These are phyloP conservation scores for Hypoxylon rubiginosum DNA, from an alignment of 2,329 filamentous ascomycete genomes.

Conservation along the genomic window DNA sequence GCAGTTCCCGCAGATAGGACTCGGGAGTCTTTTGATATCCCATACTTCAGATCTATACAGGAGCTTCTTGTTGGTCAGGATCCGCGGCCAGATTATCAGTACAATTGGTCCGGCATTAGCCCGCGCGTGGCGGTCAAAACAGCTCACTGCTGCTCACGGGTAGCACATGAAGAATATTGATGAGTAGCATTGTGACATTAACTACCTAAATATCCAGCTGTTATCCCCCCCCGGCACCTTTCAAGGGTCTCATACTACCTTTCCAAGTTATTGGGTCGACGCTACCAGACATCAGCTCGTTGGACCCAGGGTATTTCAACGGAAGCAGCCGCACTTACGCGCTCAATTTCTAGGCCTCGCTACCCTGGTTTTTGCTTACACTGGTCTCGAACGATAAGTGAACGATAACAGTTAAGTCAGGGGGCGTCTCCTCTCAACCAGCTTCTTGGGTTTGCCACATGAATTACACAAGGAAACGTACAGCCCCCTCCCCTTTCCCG, in stretches of 20 bases:
- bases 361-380: conserved; percentile 38
- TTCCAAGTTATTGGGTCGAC: conserved; percentile 32
- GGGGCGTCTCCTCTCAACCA: conserved; percentile 30
- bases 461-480: conserved; percentile 57
- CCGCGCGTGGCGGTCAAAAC: conserved; percentile 38
- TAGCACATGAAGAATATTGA: conserved; percentile 21
- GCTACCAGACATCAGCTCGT: conserved; percentile 28
- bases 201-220: conserved; percentile 23
- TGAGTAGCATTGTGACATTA: conserved; percentile 31
- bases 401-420: conserved; percentile 33
- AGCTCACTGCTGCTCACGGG: conserved; percentile 24
- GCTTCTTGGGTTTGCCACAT: conserved; percentile 44
- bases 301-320: conserved; percentile 35
- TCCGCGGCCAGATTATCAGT: conserved; percentile 30
- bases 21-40: conserved; percentile 19
- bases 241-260: conserved; percentile 35
- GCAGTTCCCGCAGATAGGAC: conserved; percentile 26
- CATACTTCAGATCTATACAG: conserved; percentile 20
- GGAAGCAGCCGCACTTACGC: conserved; percentile 41
- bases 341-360: conserved; percentile 28
- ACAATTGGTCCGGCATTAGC: conserved; percentile 36
- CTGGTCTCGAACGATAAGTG: conserved; percentile 28
- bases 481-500: conserved; percentile 24
- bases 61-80: conserved; percentile 32
- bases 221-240: conserved; percentile 14